These are phyloP conservation scores for Amanita phalloides DNA, from an alignment of 768 basidiomycete species.

Conservation along the genomic window DNA sequence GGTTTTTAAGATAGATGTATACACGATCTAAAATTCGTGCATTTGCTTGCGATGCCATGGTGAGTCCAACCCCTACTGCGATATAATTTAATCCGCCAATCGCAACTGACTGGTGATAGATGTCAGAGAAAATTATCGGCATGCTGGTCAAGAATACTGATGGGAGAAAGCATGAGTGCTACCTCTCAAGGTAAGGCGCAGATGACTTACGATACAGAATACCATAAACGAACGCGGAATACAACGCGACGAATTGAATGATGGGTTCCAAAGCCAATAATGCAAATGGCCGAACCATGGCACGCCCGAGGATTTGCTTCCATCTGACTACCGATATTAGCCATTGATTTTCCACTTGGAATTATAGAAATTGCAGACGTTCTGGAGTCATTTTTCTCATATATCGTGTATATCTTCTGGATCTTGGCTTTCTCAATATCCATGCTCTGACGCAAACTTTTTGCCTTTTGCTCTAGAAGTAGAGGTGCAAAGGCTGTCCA, in stretches of 20 bases:
- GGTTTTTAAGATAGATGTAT: slow-evolving; percentile 38
- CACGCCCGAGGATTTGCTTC: slow-evolving; percentile 36
- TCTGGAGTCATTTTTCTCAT: slow-evolving; percentile 28
- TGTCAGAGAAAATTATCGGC: slow-evolving; percentile 41
- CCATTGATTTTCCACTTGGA: neutral
- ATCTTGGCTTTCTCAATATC: slow-evolving; percentile 34
- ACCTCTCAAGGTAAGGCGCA: neutral
- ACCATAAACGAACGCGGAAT: slow-evolving; percentile 65
- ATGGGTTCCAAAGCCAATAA: slow-evolving; percentile 55
- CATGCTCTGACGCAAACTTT: slow-evolving; percentile 28
- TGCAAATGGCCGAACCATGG: slow-evolving; percentile 55
- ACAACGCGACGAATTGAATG: slow-evolving; percentile 56
- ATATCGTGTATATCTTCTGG: slow-evolving; percentile 35
- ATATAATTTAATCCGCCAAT: slow-evolving; percentile 64
- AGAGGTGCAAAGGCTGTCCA: slow-evolving; percentile 32
- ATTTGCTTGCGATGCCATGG: slow-evolving; percentile 39
- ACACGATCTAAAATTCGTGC: slow-evolving; percentile 45
- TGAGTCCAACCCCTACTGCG: slow-evolving; percentile 55
- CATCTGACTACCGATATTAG: slow-evolving; percentile 25
- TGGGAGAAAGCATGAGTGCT: neutral
- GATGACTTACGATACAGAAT: slow-evolving; percentile 37
- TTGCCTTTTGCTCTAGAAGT: slow-evolving; percentile 41
- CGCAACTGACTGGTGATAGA: slow-evolving; percentile 45
- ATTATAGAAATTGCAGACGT: slow-evolving; percentile 22
- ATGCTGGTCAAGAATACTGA: slow-evolving; percentile 61